Percentiles rank a stretch among this genome's conserved stretches.
These are phyloP conservation scores for Vinca minor DNA, from an alignment of 257 asterid genomes.

Conservation along the genomic window DNA sequence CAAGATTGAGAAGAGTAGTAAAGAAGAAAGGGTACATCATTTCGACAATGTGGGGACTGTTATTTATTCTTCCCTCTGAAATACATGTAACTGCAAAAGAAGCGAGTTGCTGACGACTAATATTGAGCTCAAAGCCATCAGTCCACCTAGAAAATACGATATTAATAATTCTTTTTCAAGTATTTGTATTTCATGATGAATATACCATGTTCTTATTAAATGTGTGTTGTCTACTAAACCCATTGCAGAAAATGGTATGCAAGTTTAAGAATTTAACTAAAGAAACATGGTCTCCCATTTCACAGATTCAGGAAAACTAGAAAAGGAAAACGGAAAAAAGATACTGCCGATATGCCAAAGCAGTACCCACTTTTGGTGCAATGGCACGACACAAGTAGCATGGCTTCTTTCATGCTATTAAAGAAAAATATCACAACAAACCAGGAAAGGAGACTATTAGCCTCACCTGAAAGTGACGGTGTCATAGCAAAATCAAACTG, in stretches of 20 bases:
- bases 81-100: conserved; percentile 68
- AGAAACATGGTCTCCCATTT: neutral
- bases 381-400: neutral
- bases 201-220: too few relatives aligned
- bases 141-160: conserved; percentile 50
- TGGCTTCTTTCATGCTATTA: neutral
- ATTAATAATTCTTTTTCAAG: neutral
- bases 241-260: neutral
- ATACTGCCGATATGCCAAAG: neutral
- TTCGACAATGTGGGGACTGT: conserved; percentile 13
- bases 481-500: conserved; percentile 92
- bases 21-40: conserved; percentile 2
- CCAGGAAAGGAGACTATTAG: neutral
- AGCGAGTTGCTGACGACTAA: conserved; percentile 80
- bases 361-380: neutral
- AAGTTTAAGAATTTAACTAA: neutral
- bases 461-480: conserved; percentile 81
- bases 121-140: conserved; percentile 94
- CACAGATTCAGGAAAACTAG: neutral
- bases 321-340: too few relatives aligned
- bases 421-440: neutral
- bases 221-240: neutral
- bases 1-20: neutral
- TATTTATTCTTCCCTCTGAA: conserved; percentile 31
- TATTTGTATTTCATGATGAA: too few relatives aligned